Base-by-base conservation (phyloP, 139 green algal genomes). In the Chlorella ohadii region DNA sequence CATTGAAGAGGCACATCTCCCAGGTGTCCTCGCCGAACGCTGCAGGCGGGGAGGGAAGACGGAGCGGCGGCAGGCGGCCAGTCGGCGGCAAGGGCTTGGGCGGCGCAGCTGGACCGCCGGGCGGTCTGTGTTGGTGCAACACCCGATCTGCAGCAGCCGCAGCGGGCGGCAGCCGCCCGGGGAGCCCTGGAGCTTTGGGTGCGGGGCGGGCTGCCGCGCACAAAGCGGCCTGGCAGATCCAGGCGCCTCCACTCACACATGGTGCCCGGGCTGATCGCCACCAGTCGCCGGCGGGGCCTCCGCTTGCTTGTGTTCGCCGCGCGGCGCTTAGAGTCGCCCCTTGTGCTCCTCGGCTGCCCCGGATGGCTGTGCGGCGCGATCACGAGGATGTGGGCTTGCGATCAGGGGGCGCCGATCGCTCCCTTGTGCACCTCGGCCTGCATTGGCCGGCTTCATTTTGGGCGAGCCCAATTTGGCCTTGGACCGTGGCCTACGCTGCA, bases 1-100 rank as follows among this genome's bases (percentile, higher is more conserved):
- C 93, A 81, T 99, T 99, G 89, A 98, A 99, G 39, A 90, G 66
- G 31, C 75, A 86, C 86, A 90, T 90, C 78, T 90, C 86, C 11
- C 68, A 63, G 23, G 86, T 90, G 76, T 82, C 76, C 76, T 82
- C 76, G 11, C 76, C 76, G 38, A 82, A 82, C 59, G 76, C 76
- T 82, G 76, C 19, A 31, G 15, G 44, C 1, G n/a, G n/a, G 11
- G 68, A 28, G 22, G 36, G 25, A 34, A 34, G 16, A 28, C 16
- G 13, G 70, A 38, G 68, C 23, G 70, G 39, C 70, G 23, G 9
- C 38, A 20, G 0, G n/a, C 34, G 47, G 7, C n/a, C 41, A 31
- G 36, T n/a, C 56, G 20, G 55, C 51, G 41, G 72, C 72, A 2
- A 63, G 72, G 28, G 27, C 23, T 59, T 6, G 44, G 44, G 44